phyloP scores from a whole-genome alignment of 768 basidiomycete species.

The Lanmaoa pseudosensibilis region DNA sequence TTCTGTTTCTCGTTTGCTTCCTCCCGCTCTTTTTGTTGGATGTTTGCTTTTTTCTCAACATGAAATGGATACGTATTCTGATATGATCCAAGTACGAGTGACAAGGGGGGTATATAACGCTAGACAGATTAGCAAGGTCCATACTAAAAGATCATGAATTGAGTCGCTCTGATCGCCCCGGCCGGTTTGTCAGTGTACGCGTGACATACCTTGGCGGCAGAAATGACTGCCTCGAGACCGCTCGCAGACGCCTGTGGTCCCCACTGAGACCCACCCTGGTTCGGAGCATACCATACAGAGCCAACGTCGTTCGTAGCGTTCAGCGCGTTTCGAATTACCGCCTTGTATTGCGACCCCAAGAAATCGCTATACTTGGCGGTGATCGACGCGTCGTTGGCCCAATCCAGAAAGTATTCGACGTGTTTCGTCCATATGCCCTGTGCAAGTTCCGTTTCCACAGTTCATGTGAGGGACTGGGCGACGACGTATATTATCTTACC shows the following conservation, averaged over 20 bases:
- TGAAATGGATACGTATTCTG: constrained; percentile 14
- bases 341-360: constrained; percentile 40
- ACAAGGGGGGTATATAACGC: neutral
- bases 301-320: constrained; percentile 42
- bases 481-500: constrained; percentile 12
- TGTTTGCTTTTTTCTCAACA: constrained; percentile 3
- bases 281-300: constrained; percentile 32
- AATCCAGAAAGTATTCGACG: constrained; percentile 49
- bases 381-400: constrained; percentile 42
- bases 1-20: neutral
- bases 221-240: constrained; percentile 31
- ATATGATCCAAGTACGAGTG: neutral
- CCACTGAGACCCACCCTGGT: constrained; percentile 30
- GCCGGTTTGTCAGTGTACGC: neutral
- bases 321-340: constrained; percentile 39
- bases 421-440: constrained; percentile 51
- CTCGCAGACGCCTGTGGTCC: constrained; percentile 31
- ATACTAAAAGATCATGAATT: constrained; percentile 11
- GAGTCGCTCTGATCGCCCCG: neutral
- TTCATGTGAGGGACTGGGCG: no score
- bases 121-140: constrained; percentile 11
- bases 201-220: constrained; percentile 26
- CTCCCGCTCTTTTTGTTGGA: neutral
- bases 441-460: neutral
- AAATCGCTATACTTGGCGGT: constrained; percentile 41